phyloP scores from a whole-genome alignment of 768 basidiomycete species.

The Exidia glandulosa region DNA sequence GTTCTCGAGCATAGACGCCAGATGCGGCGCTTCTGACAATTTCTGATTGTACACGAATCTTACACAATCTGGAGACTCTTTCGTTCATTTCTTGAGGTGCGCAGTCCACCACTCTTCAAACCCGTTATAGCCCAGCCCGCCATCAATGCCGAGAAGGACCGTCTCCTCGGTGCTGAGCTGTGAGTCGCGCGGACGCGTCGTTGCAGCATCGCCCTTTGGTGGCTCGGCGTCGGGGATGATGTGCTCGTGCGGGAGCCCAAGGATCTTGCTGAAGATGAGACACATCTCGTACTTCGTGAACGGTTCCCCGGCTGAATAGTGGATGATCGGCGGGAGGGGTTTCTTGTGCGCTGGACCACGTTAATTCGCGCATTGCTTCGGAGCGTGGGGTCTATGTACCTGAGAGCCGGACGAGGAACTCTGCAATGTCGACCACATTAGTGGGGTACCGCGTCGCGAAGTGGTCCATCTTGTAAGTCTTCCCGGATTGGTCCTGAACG shows the following conservation, averaged over 20 bases:
- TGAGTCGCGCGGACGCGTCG: constrained; percentile 69
- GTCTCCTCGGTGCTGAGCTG: constrained; percentile 68
- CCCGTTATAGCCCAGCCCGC: constrained; percentile 47
- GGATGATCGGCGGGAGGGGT: constrained; percentile 60
- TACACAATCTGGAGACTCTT: not conserved
- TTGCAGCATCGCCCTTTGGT: constrained; percentile 51
- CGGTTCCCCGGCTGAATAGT: constrained; percentile 74
- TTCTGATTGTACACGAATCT: too few species aligned
- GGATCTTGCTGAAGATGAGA: constrained; percentile 59
- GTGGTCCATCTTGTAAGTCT: constrained; percentile 91
- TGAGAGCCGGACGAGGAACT: constrained; percentile 67
- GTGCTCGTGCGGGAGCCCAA: constrained; percentile 60
- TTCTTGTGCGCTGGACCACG: constrained; percentile 9
- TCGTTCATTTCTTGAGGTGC: constrained; percentile 23
- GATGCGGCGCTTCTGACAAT: too few species aligned
- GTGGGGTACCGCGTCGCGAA: constrained; percentile 85
- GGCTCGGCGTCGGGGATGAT: constrained; percentile 62
- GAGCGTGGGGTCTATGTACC: constrained; percentile 30
- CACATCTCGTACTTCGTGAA: constrained; percentile 94
- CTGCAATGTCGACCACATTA: constrained; percentile 76
- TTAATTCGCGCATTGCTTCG: not conserved
- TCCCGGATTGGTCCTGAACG: constrained; percentile 77
- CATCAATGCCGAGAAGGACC: constrained; percentile 33
- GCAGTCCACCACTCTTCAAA: constrained; percentile 84
- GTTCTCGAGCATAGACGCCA: too few species aligned